A percentile compares a stretch with the other conserved stretches of the same genome.
phyloP scores from a whole-genome alignment of 345 rosid species.

The Acer saccharum region DNA sequence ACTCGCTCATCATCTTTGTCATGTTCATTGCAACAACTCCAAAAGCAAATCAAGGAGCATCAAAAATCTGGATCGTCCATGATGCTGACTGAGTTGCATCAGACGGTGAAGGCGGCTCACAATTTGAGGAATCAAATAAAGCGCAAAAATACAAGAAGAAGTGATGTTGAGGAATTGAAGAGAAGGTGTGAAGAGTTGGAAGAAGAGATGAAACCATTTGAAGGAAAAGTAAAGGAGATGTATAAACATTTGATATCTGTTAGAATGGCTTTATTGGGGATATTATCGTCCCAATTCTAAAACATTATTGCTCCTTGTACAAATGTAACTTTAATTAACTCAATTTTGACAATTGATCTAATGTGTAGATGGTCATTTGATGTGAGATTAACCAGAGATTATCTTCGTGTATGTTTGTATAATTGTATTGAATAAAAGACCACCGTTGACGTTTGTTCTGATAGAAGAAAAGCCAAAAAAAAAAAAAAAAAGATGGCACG shows the following conservation, averaged over 20 bases:
- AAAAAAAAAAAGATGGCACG: too few relatives aligned
- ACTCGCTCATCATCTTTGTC: neutral
- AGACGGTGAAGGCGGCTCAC: neutral
- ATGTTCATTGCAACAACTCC: conserved; percentile 3
- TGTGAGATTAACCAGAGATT: neutral
- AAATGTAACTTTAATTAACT: too few relatives aligned
- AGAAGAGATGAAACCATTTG: neutral
- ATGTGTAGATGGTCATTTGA: too few relatives aligned
- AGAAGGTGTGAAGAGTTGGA: neutral
- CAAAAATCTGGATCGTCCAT: conserved; percentile 1
- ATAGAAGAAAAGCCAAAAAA: too few relatives aligned
- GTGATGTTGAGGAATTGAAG: conserved; percentile 6
- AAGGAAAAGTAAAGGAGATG: conserved; percentile 10
- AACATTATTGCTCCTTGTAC: too few relatives aligned
- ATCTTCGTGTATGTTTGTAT: neutral
- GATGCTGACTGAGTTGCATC: conserved; percentile 8
- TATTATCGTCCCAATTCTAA: neutral
- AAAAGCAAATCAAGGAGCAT: neutral
- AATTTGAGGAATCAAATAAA: conserved; percentile 3
- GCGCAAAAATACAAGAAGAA: neutral
- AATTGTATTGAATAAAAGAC: too few relatives aligned
- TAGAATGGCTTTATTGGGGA: conserved; percentile 17
- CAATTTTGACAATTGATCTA: neutral
- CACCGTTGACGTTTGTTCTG: too few relatives aligned
- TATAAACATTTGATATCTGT: conserved; percentile 16